Percentiles rank a stretch among this genome's conserved stretches.
Evolutionary conservation across 768 basidiomycete species (phyloP).

Genomic region (Tephrocybe rancida): DNA sequence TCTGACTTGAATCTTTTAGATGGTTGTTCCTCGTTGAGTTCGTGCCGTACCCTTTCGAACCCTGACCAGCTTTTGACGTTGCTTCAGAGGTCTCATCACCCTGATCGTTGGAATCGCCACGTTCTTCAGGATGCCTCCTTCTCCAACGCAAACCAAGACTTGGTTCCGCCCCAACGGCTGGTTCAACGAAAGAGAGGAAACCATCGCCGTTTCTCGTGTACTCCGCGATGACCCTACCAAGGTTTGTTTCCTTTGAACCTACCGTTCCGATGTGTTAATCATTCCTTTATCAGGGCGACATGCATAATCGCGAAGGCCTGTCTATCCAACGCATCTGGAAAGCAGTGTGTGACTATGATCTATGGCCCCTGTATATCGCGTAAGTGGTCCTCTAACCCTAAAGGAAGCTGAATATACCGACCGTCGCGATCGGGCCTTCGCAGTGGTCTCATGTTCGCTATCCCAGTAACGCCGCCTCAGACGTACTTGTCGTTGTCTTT

Average conservation of each 20-base stretch:
- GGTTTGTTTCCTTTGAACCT: slow-evolving; percentile 22
- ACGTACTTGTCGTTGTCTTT: slow-evolving; percentile 64
- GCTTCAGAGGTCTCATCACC: slow-evolving; percentile 43
- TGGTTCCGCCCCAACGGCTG: slow-evolving; percentile 64
- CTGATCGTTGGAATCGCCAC: slow-evolving; percentile 53
- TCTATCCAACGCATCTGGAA: slow-evolving; percentile 50
- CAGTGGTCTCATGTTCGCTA: slow-evolving; percentile 55
- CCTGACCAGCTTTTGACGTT: background rate
- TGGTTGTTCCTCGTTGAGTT: slow-evolving; percentile 63
- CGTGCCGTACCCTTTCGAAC: background rate
- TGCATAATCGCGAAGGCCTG: slow-evolving; percentile 72
- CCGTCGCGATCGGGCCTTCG: too few species aligned
- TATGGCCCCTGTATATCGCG: slow-evolving; percentile 72
- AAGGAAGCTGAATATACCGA: too few species aligned
- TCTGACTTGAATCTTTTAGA: background rate
- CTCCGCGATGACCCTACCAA: slow-evolving; percentile 69
- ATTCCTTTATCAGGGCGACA: slow-evolving; percentile 45
- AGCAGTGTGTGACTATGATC: slow-evolving; percentile 60
- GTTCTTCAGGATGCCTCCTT: slow-evolving; percentile 62
- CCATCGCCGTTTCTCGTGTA: slow-evolving; percentile 59
- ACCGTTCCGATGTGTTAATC: background rate
- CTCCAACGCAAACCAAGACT: slow-evolving; percentile 58
- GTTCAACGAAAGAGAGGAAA: slow-evolving; percentile 65
- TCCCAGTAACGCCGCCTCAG: slow-evolving; percentile 47
- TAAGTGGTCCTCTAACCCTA: slow-evolving; percentile 21